Base-by-base conservation (phyloP, 345 rosid genomes). In the Pelargonium nanum region DNA sequence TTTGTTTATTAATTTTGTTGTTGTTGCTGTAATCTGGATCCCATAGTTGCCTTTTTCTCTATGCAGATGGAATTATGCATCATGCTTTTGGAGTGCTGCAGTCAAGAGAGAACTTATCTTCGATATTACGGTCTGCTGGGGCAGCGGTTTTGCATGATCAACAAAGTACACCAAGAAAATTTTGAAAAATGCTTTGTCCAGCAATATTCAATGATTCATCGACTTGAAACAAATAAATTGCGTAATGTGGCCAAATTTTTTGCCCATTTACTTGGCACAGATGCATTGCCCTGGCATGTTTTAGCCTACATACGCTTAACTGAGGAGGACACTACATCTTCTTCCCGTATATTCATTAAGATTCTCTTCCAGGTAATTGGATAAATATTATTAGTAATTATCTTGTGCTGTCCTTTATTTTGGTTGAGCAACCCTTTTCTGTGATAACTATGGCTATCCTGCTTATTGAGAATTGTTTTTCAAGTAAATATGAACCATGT, bases 211-310 rank as follows among this genome's bases (percentile, higher is more conserved):
- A 93, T 89, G 99, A 93, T 93, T 62, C 97, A 93, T 51, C 86
- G 90, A 7, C 89, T 89, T 19, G 97, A 93, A 79, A 89, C 96
- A 45, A 87, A 89, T 67, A 89, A 89, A 70, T 59, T 87, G 58
- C 84, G 94, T 26, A 89, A 93, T 71, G 94, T 93, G 68, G 99
- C 87, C 1, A 87, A 89, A 75, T 93, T 93, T 74, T 93, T 89
- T 70, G 96, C 97, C 25, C 99, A 93, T 79, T 79, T 93, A 65
- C 78, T 89, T 13, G 99, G 99, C 53, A 89, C 97, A 0, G 78
- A 84, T 74, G 97, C 99, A 26, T 76, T 93, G 32, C 97, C 99
- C 1, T 93, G 99, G 97, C 99, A 93, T 65, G 96, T 83, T 48
- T 65, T 93, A 53, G 83, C 99, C 32, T 87, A 87, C 60, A 84